phyloP scores from a whole-genome alignment of 768 basidiomycete species.

The Leccinum subgranulosum region DNA sequence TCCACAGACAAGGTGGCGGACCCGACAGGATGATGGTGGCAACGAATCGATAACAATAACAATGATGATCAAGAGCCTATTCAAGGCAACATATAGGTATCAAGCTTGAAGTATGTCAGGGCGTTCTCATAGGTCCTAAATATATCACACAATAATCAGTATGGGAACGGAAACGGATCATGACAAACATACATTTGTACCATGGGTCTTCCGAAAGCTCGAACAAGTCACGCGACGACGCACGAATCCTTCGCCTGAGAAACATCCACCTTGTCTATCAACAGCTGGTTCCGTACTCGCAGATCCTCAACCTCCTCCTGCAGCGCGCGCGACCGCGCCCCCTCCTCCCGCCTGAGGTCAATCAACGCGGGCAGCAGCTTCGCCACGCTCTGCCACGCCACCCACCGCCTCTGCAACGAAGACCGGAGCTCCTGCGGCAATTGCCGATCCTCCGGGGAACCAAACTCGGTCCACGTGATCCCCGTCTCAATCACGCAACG shows the following conservation, averaged over 20 bases:
- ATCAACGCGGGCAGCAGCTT: conserved; percentile 43
- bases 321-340: conserved; percentile 35
- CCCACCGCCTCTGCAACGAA: conserved; percentile 24
- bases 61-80: neutral
- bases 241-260: conserved; percentile 27
- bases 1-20: too few species aligned
- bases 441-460: conserved; percentile 7
- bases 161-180: neutral
- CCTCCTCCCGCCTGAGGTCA: conserved; percentile 43
- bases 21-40: neutral
- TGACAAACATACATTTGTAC: neutral
- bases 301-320: conserved; percentile 50
- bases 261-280: conserved; percentile 34
- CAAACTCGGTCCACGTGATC: conserved; percentile 43
- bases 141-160: neutral
- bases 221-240: conserved; percentile 21
- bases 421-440: conserved; percentile 4
- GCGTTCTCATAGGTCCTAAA: neutral
- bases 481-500: conserved; percentile 43
- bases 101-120: neutral
- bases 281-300: conserved; percentile 41
- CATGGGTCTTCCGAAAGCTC: neutral
- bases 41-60: neutral
- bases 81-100: neutral
- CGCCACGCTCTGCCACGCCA: conserved; percentile 42